Evolutionary conservation across 2,329 filamentous ascomycete genomes (phyloP), one percentile per base, ranked within the genome.

Genomic region (Colletotrichum horii): DNA sequence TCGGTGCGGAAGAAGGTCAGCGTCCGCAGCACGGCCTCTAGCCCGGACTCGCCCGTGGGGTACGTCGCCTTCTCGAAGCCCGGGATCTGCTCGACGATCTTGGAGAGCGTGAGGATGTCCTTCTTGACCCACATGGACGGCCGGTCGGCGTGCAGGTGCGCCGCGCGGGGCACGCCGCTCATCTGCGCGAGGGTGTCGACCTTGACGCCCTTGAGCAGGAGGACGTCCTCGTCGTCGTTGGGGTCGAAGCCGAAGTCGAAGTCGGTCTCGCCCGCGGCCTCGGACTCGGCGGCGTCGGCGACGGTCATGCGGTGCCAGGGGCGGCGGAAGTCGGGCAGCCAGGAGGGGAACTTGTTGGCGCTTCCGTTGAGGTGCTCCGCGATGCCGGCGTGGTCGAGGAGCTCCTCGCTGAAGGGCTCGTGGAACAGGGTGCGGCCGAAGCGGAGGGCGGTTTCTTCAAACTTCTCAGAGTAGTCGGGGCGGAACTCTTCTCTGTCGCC

Each of bases 181-280:
- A 75, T 52, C 58, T 76, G 70, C 11, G 65, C 16, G 32, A 76
- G 5, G 3, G 71, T 70, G 28, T 76, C 74, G 48, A 76, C 70
- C 30, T 58, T 75, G 71, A 74, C 48, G 19, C 71, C 74, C 52
- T 65, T 74, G 26, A 76, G 71, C 22, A 76, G 58, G 22, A 76
- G 19, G 56, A 70, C 71, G 32, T 75, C 74, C 32, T 75, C 73
- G 9, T 28, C 52, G 6, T 65, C 71, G 60, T 75, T 48, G 15
- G 74, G 74, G 34, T 75, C 65, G n/a, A 76, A 61, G 36, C 74
- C 74, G 12, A 76, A 76, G 58, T 76, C 74, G 14, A 76, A 76
- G 66, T 75, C 74, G 1, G 74, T 74, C 24, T 76, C 74, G 48
- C 74, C 71, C n/a, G 74, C 71, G 19, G 74, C 74, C 66, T 65